Evolutionary conservation across 2,329 filamentous ascomycete genomes (phyloP).

Genomic region (Aspergillus neotritici): DNA sequence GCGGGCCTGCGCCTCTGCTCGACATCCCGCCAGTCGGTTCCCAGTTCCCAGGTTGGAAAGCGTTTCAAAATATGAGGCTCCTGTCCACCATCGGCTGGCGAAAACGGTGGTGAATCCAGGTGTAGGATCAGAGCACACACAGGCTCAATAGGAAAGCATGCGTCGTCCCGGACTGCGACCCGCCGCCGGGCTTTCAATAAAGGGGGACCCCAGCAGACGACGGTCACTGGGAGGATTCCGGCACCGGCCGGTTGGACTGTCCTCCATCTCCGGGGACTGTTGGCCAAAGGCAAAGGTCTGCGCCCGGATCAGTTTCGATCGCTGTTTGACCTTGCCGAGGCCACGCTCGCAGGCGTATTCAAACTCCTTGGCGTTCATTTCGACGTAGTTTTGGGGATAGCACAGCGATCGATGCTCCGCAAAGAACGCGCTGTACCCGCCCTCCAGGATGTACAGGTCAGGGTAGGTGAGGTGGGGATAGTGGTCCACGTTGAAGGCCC

Average conservation of each 20-base stretch:
- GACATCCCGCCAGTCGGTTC: constrained; percentile 1
- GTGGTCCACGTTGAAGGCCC: constrained; percentile 72
- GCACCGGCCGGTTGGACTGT: constrained; percentile 54
- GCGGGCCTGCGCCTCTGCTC: neutral
- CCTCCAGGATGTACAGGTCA: constrained; percentile 94
- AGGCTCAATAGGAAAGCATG: constrained; percentile 41
- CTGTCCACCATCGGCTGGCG: neutral
- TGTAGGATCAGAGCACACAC: too few species aligned
- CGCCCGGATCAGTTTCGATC: constrained; percentile 77
- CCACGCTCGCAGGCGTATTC: constrained; percentile 90
- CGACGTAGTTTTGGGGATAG: constrained; percentile 91
- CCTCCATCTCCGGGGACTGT: constrained; percentile 55
- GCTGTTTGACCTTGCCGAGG: constrained; percentile 84
- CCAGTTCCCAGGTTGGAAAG: constrained; percentile 7
- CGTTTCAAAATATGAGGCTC: neutral
- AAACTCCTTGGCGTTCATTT: constrained; percentile 91
- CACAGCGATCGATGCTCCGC: constrained; percentile 70
- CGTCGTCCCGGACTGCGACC: constrained; percentile 36
- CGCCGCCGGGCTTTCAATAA: constrained; percentile 30
- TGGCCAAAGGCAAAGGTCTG: constrained; percentile 95
- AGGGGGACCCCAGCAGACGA: constrained; percentile 31
- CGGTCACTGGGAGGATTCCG: constrained; percentile 30
- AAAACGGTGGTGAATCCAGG: constrained; percentile 1
- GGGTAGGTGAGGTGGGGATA: constrained; percentile 92
- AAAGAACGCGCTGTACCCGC: constrained; percentile 94